These are phyloP conservation scores for Begonia fuchsioides DNA, from an alignment of 306 rosid species.

Conservation along the genomic window DNA sequence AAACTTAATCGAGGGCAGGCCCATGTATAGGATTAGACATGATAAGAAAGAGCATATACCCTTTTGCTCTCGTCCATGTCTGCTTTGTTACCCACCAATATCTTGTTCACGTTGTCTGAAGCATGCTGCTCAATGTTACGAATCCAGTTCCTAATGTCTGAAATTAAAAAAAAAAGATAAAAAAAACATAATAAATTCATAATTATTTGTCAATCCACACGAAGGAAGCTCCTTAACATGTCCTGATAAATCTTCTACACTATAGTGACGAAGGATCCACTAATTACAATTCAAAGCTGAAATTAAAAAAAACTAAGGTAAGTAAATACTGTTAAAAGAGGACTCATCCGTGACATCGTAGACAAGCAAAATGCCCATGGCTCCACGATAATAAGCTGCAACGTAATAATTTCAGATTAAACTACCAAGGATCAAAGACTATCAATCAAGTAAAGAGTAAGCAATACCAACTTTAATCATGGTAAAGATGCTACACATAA, in stretches of 20 bases:
- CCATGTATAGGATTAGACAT: too few species aligned
- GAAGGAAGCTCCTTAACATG: neutral
- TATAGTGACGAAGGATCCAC: neutral
- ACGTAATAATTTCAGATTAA: neutral
- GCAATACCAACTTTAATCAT: too few species aligned
- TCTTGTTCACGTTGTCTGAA: conserved; percentile 95
- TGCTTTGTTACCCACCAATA: conserved; percentile 91
- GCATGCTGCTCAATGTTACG: conserved; percentile 98
- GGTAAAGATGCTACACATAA: too few species aligned
- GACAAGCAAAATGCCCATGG: conserved; percentile 97
- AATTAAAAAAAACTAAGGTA: conserved; percentile 9
- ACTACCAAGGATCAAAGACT: neutral
- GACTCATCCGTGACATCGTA: conserved; percentile 95
- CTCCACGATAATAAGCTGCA: conserved; percentile 87
- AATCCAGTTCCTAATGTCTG: conserved; percentile 95
- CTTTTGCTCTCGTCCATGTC: conserved; percentile 99
- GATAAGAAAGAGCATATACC: conserved; percentile 23
- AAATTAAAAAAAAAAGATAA: too few species aligned
- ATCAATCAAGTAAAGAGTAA: too few species aligned
- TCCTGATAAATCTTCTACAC: neutral
- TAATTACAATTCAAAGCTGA: conserved; percentile 4
- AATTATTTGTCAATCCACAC: conserved; percentile 1
- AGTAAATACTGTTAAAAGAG: conserved; percentile 74
- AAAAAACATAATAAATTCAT: conserved; percentile 11
- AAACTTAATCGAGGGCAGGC: too few species aligned